Evolutionary conservation across 1,284 basidiomycete genomes (phyloP), one percentile per base, ranked within the genome.

Genomic region (Microstroma glucosiphilum): DNA sequence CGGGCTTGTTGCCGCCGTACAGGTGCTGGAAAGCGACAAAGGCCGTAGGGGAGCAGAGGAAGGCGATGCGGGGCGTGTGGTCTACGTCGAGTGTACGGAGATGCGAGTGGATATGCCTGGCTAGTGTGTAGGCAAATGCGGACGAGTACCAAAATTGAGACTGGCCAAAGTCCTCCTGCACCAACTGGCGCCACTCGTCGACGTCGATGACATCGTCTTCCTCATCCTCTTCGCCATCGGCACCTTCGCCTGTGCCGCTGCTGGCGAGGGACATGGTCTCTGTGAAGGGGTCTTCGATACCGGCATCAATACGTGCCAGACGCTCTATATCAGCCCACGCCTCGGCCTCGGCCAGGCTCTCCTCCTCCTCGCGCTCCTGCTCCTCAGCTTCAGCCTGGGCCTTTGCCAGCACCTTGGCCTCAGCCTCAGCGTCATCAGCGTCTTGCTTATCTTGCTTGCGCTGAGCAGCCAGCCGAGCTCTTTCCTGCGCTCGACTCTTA

Each of bases 131-230:
- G 19, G 57, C 26, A 25, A 58, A 58, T 9, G 40, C 12, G 3
- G 57, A 13, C 9, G 57, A 58, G 30, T 58, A 58, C 57, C 57
- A 58, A 40, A 58, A 58, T 23, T 58, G 57, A 9, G 19, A 23
- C n/a, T 40, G 40, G 19, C 46, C 40, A 37, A 19, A 58, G 26
- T 42, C 40, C 43, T 58, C 40, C 30, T 42, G 15, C 21, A 54
- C 51, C 17, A 54, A 25, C 17, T 21, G 25, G 17, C 51, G 51
- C 51, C 6, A 54, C 15, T 26, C 51, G 51, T 54, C 51, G 2
- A 54, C 51, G 21, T 15, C 26, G 21, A 54, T 54, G 17, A 54
- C 26, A 25, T 25, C 51, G 26, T 17, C 17, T 54, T 54, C 51
- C 15, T 54, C 51, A 21, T 54, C 51, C 19, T 19, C 17, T 19